Conservation (phyloP, 148 eudicot genomes). For the Vaccinium myrtillus region DNA sequence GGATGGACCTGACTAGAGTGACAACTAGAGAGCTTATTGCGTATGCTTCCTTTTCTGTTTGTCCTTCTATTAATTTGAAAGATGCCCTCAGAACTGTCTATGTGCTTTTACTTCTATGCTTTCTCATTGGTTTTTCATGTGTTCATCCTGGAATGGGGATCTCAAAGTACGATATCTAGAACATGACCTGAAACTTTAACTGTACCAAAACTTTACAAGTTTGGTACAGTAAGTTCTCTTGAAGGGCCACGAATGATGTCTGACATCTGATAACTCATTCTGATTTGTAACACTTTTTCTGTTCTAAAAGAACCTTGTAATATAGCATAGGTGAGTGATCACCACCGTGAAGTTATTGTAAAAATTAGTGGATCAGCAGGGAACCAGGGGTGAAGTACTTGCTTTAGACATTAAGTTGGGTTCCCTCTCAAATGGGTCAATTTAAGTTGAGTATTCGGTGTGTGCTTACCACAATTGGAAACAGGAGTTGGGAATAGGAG, state of each 20-base stretch:
- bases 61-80: neutral
- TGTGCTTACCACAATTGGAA: neutral
- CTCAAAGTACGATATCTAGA: neutral
- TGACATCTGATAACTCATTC: neutral
- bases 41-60: constrained; percentile 39
- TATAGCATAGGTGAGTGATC: neutral
- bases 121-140: neutral
- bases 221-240: neutral
- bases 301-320: neutral
- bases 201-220: neutral
- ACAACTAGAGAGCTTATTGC: constrained; percentile 83
- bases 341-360: neutral
- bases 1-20: constrained; percentile 83
- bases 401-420: neutral
- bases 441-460: neutral
- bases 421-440: neutral
- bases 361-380: neutral
- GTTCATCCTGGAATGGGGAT: neutral
- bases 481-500: neutral
- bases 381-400: neutral
- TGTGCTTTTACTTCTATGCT: neutral
- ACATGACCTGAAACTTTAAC: neutral
- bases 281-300: neutral
- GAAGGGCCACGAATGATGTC: neutral
- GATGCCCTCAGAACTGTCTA: neutral